Percentiles rank a stretch among this genome's conserved stretches.
phyloP scores from a whole-genome alignment of 2,329 filamentous ascomycete genomes.

The Boeremia exigua region DNA sequence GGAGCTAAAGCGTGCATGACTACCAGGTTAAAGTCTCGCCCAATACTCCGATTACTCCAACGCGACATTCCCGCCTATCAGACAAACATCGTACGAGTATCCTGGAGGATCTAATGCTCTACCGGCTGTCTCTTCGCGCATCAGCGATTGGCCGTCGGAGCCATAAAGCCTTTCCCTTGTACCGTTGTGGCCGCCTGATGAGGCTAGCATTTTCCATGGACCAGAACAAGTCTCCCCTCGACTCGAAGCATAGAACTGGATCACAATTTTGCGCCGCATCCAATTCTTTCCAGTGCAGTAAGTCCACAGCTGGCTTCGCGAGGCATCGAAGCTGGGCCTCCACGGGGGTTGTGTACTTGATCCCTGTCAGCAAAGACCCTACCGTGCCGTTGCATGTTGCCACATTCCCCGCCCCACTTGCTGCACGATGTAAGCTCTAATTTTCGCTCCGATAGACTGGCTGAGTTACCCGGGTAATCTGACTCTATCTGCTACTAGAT shows the following conservation, averaged over 20 bases:
- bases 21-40: neutral
- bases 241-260: no score
- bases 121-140: neutral
- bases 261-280: no score
- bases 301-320: no score
- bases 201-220: no score
- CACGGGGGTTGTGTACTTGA: no score
- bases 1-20: neutral
- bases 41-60: neutral
- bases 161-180: neutral
- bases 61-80: neutral
- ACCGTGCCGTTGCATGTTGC: no score
- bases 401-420: neutral
- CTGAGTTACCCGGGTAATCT: neutral
- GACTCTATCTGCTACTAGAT: neutral
- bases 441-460: neutral
- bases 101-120: neutral
- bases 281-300: no score
- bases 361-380: no score
- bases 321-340: no score
- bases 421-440: neutral
- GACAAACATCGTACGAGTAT: neutral
- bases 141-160: neutral
- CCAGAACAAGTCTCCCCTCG: no score
- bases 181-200: no score